Evolutionary conservation across 2,329 filamentous ascomycete genomes (phyloP).

Genomic region (Emmonsia crescens): DNA sequence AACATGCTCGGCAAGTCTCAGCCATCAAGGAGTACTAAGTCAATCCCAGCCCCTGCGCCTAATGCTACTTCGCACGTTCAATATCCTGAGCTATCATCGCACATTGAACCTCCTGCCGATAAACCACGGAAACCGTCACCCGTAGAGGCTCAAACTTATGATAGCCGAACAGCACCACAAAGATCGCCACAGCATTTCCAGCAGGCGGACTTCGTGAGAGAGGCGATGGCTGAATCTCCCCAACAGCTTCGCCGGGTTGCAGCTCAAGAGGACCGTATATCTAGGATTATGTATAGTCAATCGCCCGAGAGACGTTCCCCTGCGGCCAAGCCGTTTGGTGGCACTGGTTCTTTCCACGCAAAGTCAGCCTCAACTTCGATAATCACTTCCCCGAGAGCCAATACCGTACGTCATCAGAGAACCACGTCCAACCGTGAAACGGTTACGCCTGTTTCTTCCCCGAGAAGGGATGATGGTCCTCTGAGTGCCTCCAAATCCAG

Average conservation of each 20-base stretch:
- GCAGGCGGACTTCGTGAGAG: neutral
- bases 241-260: neutral
- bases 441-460: conserved; percentile 49
- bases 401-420: conserved; percentile 42
- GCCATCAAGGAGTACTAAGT: conserved; percentile 36
- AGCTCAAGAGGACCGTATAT: neutral
- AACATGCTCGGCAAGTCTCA: conserved; percentile 55
- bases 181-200: conserved; percentile 8
- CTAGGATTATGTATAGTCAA: conserved; percentile 8
- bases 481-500: conserved; percentile 88
- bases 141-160: neutral
- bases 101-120: conserved; percentile 14
- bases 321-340: conserved; percentile 12
- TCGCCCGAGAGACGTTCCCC: conserved; percentile 12
- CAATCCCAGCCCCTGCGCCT: conserved; percentile 28
- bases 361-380: conserved; percentile 56
- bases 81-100: conserved; percentile 26
- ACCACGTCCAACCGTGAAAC: conserved; percentile 47
- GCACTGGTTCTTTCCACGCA: conserved; percentile 37
- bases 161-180: neutral
- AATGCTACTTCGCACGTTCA: conserved; percentile 23
- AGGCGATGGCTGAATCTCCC: neutral
- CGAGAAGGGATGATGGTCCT: conserved; percentile 58
- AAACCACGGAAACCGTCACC: neutral
- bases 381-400: conserved; percentile 40